Base-by-base conservation (phyloP, 2,329 filamentous ascomycete genomes). In the Xylaria sp. region DNA sequence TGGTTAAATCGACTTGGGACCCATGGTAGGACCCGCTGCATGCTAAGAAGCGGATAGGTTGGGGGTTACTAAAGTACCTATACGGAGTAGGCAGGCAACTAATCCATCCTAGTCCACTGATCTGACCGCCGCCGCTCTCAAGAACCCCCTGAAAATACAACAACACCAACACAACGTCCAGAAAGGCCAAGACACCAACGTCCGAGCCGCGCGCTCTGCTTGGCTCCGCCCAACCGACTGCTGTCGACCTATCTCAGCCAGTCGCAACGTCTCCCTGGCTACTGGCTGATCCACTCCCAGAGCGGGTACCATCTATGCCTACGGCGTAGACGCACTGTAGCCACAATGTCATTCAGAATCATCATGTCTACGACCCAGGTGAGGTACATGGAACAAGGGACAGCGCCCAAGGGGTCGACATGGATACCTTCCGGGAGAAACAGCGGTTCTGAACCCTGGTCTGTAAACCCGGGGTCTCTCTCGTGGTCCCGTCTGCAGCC, bases 131-230 rank as follows among this genome's bases (percentile, higher is more conserved):
- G n/a, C 42, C 42, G 8, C 21, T 9, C 21, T 32, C 29, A 32
- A 9, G 42, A 57, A 12, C 50, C 44, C 75, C 74, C 75, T 77
- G 75, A 75, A 72, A 74, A 75, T 75, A 71, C 74, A 53, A 71
- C 74, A 53, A 76, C 75, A 48, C 60, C 64, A 64, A 62, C 55
- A 35, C 50, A 18, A 35, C 50, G 69, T 72, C 32, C 53, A 13
- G 23, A 16, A 42, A 16, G n/a, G 40, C 40, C 37, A 58, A 57
- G 53, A 44, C 54, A 58, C 69, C 68, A 70, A 73, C 70, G 71
- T 12, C 44, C 65, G 71, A 78, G 71, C 75, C 76, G 76, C 76
- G 75, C 76, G 72, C 69, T 68, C 66, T 70, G 37, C 21, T 42
- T 60, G 35, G 47, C 63, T 59, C 63, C 58, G 68, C 32, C 60